Evolutionary conservation across 2,329 filamentous ascomycete species (phyloP).

Genomic region (Neurospora sp.): DNA sequence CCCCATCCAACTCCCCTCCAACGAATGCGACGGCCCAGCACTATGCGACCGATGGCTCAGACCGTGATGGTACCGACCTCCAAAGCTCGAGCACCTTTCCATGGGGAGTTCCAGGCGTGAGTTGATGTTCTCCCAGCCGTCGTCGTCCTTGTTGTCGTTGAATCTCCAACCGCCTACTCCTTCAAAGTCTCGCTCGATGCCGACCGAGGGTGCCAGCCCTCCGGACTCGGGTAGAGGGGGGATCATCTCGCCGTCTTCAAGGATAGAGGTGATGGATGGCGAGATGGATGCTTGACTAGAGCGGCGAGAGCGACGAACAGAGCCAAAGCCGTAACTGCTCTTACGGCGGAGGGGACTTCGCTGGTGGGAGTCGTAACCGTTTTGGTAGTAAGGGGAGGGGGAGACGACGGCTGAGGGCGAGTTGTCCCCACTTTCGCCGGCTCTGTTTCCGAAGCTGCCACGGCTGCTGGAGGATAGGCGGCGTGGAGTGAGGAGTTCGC

Average conservation of each 20-base stretch:
- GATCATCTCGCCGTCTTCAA: constrained; percentile 21
- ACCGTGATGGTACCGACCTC: constrained; percentile 24
- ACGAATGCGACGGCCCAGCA: constrained; percentile 21
- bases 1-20: not conserved
- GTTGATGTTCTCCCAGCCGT: constrained; percentile 41
- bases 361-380: constrained; percentile 1
- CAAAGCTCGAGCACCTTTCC: constrained; percentile 25
- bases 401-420: not conserved
- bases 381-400: not conserved
- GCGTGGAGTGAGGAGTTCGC: not conserved
- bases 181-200: constrained; percentile 46
- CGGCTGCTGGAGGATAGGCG: constrained; percentile 1
- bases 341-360: constrained; percentile 21
- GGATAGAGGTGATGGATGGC: constrained; percentile 19
- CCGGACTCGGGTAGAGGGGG: constrained; percentile 8
- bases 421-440: constrained; percentile 2
- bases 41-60: constrained; percentile 28
- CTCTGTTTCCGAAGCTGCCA: constrained; percentile 1
- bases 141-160: constrained; percentile 31
- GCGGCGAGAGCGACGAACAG: constrained; percentile 23
- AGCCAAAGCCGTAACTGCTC: constrained; percentile 14
- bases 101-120: constrained; percentile 38
- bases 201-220: constrained; percentile 24
- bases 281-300: constrained; percentile 25
- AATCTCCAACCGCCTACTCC: constrained; percentile 50